Conservation (phyloP, 176 grass and related monocot species). For the sorghum (Sorghum bicolor) region DNA sequence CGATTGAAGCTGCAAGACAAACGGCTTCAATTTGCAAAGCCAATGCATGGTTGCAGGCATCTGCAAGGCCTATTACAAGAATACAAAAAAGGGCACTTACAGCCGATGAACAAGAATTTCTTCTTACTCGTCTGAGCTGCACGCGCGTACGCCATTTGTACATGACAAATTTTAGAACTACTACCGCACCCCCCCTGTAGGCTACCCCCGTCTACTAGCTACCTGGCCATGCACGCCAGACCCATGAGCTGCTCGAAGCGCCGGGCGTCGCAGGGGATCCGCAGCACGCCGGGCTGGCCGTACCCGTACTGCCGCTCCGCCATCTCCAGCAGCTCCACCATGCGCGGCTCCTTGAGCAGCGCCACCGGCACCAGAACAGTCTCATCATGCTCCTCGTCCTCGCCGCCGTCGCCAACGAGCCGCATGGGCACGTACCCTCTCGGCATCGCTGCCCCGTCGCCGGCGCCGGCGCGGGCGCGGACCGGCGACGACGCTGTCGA, state of each 20-base stretch:
- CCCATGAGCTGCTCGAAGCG: slow-evolving; percentile 17
- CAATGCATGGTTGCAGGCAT: no score
- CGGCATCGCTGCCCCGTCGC: neutral
- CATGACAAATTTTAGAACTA: neutral
- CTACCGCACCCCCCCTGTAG: neutral
- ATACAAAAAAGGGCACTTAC: no score
- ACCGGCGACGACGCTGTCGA: neutral
- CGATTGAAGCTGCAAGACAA: no score
- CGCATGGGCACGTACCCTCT: slow-evolving; percentile 35
- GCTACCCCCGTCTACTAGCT: neutral
- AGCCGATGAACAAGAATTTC: no score
- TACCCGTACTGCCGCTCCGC: slow-evolving; percentile 30
- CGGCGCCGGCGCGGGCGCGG: no score
- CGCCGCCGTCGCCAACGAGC: neutral
- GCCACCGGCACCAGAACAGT: slow-evolving; percentile 28
- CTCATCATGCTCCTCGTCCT: neutral
- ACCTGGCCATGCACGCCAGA: neutral
- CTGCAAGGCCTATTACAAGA: no score
- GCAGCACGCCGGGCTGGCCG: slow-evolving; percentile 30
- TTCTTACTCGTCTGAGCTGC: no score
- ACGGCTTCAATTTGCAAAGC: no score
- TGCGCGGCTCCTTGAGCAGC: slow-evolving; percentile 20
- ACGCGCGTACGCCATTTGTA: no score
- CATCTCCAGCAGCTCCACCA: slow-evolving; percentile 34
- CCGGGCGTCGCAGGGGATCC: slow-evolving; percentile 29